Percentiles rank a stretch among this genome's conserved stretches.
phyloP scores from a whole-genome alignment of 2,329 filamentous ascomycete genomes.

The Emergomyces orientalis region DNA sequence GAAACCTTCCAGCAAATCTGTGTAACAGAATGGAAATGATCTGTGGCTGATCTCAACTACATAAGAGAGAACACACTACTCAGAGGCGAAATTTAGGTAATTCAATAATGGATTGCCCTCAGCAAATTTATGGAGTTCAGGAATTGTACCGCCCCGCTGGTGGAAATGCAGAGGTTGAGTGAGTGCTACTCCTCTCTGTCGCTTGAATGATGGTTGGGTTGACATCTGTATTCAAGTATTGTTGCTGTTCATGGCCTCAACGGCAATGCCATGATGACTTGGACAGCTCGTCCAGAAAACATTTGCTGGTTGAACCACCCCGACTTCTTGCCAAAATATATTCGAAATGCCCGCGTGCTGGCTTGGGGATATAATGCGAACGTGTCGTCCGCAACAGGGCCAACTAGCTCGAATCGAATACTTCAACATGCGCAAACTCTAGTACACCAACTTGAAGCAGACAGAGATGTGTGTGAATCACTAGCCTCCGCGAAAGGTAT shows the following conservation, averaged over 20 bases:
- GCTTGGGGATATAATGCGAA: conserved; percentile 27
- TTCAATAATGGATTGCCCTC: not conserved
- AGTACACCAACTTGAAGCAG: conserved; percentile 25
- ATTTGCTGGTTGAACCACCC: conserved; percentile 31
- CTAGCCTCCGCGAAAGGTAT: conserved; percentile 6
- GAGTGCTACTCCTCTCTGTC: conserved; percentile 6
- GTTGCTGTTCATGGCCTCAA: conserved; percentile 38
- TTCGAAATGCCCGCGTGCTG: conserved; percentile 24
- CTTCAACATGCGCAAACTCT: conserved; percentile 31
- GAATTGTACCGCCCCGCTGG: conserved; percentile 16
- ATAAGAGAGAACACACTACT: not conserved
- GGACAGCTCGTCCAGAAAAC: conserved; percentile 26
- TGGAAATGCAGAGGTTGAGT: conserved; percentile 15
- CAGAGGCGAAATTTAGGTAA: too few relatives aligned
- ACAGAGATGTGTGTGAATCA: conserved; percentile 23
- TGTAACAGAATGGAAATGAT: not conserved
- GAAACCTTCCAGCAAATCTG: not conserved
- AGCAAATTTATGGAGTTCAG: conserved; percentile 12
- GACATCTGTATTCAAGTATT: conserved; percentile 20
- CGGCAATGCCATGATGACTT: conserved; percentile 32
- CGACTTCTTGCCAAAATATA: conserved; percentile 24
- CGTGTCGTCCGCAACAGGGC: conserved; percentile 18
- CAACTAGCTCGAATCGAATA: conserved; percentile 25
- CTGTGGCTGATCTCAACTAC: not conserved
- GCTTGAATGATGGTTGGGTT: not conserved